These are phyloP conservation scores for Cryptosporidium baileyi DNA, from an alignment of 169 alveolate species.

Conservation along the genomic window DNA sequence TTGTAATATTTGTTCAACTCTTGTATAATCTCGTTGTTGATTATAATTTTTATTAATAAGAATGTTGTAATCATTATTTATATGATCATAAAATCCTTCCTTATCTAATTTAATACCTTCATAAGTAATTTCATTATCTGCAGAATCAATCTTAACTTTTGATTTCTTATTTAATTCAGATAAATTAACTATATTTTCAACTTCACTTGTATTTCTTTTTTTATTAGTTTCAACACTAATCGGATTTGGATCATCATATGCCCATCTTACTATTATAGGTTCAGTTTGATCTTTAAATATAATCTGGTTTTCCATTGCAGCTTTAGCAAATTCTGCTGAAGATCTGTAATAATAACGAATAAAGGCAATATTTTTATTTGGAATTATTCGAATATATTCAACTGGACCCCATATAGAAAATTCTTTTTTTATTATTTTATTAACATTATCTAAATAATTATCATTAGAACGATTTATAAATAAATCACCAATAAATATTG, in stretches of 20 bases:
- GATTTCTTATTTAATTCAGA: not conserved
- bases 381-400: constrained; percentile 90
- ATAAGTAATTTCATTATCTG: not conserved
- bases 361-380: constrained; percentile 92
- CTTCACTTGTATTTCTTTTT: constrained; percentile 13
- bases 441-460: constrained; percentile 87
- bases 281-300: constrained; percentile 88
- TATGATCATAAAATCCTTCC: constrained; percentile 18
- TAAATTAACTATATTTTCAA: not conserved
- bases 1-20: constrained; percentile 34
- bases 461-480: constrained; percentile 82
- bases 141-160: no score
- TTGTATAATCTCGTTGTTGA: not conserved
- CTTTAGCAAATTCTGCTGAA: constrained; percentile 98
- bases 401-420: constrained; percentile 95
- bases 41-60: not conserved
- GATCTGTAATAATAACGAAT: constrained; percentile 93
- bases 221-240: constrained; percentile 24
- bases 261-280: constrained; percentile 94
- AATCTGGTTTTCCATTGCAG: constrained; percentile 96
- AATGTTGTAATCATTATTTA: not conserved
- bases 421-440: constrained; percentile 90
- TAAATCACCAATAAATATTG: constrained; percentile 92
- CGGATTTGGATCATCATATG: constrained; percentile 86
- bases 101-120: not conserved